phyloP scores from a whole-genome alignment of 208 protist species.

The Willaertia magna region DNA sequence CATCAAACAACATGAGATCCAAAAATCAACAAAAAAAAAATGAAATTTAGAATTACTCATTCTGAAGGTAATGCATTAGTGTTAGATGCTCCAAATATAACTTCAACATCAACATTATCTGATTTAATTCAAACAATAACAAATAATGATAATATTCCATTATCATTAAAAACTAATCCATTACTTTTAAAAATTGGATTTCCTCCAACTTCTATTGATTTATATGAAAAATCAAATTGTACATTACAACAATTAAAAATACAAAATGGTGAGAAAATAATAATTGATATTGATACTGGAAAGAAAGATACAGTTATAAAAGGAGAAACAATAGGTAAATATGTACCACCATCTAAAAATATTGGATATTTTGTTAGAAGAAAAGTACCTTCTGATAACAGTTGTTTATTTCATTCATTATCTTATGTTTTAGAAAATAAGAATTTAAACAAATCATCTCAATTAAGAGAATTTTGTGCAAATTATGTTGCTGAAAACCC shows the following conservation, averaged over 20 bases:
- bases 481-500: slow-evolving; percentile 50
- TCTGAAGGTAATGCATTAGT: not conserved
- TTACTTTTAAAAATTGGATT: not conserved
- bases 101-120: not conserved
- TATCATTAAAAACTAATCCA: not conserved
- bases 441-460: slow-evolving; percentile 33
- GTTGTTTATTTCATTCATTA: slow-evolving; percentile 77
- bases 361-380: slow-evolving; percentile 62
- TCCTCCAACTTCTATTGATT: not conserved
- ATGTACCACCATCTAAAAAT: slow-evolving; percentile 55
- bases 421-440: slow-evolving; percentile 72
- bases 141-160: not conserved
- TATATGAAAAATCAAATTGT: not conserved
- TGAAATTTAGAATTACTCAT: not conserved
- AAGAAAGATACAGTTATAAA: slow-evolving; percentile 8
- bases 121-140: not conserved
- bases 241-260: not conserved
- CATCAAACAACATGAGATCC: no score
- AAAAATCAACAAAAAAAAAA: not conserved
- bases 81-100: not conserved
- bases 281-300: not conserved
- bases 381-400: slow-evolving; percentile 74
- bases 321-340: slow-evolving; percentile 40
- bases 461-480: slow-evolving; percentile 60
- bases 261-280: not conserved